Conservation (phyloP, 2,329 filamentous ascomycete species). For the Gaeumannomyces sp. region DNA sequence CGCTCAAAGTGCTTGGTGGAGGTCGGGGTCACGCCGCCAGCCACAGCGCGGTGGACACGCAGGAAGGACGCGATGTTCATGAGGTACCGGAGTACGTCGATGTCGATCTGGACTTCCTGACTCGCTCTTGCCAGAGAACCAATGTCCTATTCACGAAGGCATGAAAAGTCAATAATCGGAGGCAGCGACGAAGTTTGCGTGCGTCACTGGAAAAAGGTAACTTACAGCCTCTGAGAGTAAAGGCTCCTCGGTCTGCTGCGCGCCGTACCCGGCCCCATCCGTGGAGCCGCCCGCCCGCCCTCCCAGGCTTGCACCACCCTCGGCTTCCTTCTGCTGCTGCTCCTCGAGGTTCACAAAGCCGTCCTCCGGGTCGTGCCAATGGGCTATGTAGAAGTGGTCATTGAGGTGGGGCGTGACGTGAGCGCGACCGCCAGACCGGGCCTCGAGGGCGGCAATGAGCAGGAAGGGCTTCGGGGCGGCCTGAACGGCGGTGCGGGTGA, state of each 20-base stretch:
- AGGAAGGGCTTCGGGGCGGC: constrained; percentile 72
- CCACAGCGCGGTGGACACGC: constrained; percentile 79
- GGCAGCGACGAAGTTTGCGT: not conserved
- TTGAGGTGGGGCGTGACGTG: constrained; percentile 57
- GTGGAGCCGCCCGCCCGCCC: not conserved
- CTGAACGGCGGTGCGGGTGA: constrained; percentile 68
- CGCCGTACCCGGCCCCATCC: constrained; percentile 4
- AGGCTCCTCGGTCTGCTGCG: constrained; percentile 18
- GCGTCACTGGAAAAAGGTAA: not conserved
- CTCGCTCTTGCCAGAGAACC: constrained; percentile 53
- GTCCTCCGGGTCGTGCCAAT: constrained; percentile 69
- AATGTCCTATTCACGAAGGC: constrained; percentile 36
- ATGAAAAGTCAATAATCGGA: not conserved
- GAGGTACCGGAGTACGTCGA: constrained; percentile 77
- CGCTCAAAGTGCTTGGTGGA: constrained; percentile 73
- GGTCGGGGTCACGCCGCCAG: constrained; percentile 66
- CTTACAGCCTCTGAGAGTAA: constrained; percentile 39
- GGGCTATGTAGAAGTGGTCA: constrained; percentile 81
- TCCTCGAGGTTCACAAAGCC: constrained; percentile 73
- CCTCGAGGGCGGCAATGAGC: constrained; percentile 65
- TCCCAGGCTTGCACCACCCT: constrained; percentile 24
- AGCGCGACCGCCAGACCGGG: constrained; percentile 36
- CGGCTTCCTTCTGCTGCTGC: constrained; percentile 17
- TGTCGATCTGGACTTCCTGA: constrained; percentile 55
- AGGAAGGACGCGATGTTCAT: constrained; percentile 85